Percentiles rank a stretch among this genome's conserved stretches.
Conservation (phyloP, 2,329 filamentous ascomycete genomes). For the Davidsoniella australis region DNA sequence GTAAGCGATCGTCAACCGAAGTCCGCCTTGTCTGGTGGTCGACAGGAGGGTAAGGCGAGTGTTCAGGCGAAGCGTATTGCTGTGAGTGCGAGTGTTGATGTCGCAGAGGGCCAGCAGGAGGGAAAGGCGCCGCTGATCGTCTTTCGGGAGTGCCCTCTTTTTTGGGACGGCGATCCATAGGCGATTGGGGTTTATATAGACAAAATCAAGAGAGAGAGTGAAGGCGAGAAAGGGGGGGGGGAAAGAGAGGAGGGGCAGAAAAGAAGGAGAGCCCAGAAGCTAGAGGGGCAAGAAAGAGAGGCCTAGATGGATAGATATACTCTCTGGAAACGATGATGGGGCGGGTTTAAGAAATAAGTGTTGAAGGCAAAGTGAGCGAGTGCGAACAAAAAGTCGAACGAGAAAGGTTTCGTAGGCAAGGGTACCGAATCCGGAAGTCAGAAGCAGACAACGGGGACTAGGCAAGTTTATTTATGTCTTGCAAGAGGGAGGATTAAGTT, state of each 20-base stretch:
- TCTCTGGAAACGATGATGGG: background rate
- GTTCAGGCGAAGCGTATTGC: background rate
- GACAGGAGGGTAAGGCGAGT: slow-evolving; percentile 1
- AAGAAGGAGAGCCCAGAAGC: background rate
- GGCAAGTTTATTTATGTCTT: too few species aligned
- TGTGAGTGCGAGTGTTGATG: background rate
- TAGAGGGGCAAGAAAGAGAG: background rate
- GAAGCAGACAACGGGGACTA: too few species aligned
- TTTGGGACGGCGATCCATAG: slow-evolving; percentile 7
- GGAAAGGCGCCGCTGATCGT: slow-evolving; percentile 1
- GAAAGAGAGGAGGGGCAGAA: background rate
- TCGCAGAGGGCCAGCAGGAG: background rate
- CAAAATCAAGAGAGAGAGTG: background rate
- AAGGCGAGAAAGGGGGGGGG: background rate
- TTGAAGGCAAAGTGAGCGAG: background rate
- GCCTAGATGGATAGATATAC: background rate
- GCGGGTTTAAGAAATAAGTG: background rate
- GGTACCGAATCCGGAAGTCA: background rate
- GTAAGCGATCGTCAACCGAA: too few species aligned
- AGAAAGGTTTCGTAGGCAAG: background rate
- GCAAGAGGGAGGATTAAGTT: too few species aligned
- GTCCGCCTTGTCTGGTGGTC: background rate
- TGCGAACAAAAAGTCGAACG: background rate
- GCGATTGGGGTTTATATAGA: background rate
- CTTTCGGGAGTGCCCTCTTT: slow-evolving; percentile 4